Evolutionary conservation across 2,329 filamentous ascomycete genomes (phyloP), one percentile per base, ranked within the genome.

Genomic region (Fusarium musae): DNA sequence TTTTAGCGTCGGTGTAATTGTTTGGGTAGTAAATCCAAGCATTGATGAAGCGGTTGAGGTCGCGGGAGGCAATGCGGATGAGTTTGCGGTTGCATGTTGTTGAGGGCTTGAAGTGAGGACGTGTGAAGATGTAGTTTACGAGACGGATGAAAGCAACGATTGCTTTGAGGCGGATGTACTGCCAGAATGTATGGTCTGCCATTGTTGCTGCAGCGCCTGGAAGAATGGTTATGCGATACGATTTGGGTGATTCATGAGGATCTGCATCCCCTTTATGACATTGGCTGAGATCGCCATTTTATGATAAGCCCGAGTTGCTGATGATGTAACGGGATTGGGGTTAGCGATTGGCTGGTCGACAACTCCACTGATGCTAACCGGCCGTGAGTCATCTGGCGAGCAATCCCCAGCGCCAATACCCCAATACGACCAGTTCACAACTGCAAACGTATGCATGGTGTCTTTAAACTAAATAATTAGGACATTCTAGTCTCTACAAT

Each of bases 21-120:
- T 49, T 54, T 0, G 73, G 75, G 9, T 73, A 64, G 58, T 82
- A 81, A 8, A 81, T n/a, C 72, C 79, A 80, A 0, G 73, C 77
- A 1, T 73, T 63, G 26, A 82, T 79, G 37, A 72, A 77, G 15
- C 78, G 78, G 3, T 70, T 73, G 0, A 59, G 50, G 16, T 80
- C 71, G 4, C 79, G 79, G 0, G 78, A 79, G 19, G 80, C 79
- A 23, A 82, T 77, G 23, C 59, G 72, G 3, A 73, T 59, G 2
- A 9, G 3, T 42, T 69, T 77, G 46, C 77, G 73, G 0, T n/a
- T 49, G 53, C 65, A 70, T 3, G 42, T 52, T 15, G 59, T n/a
- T 0, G 74, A 73, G 4, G 69, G 74, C 3, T 17, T 43, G 3
- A 72, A 53, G 36, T 74, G 63, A 40, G 42, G 34, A 19, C 67